Conservation (phyloP, 495 filamentous ascomycete genomes). For the Tuber brumale region DNA sequence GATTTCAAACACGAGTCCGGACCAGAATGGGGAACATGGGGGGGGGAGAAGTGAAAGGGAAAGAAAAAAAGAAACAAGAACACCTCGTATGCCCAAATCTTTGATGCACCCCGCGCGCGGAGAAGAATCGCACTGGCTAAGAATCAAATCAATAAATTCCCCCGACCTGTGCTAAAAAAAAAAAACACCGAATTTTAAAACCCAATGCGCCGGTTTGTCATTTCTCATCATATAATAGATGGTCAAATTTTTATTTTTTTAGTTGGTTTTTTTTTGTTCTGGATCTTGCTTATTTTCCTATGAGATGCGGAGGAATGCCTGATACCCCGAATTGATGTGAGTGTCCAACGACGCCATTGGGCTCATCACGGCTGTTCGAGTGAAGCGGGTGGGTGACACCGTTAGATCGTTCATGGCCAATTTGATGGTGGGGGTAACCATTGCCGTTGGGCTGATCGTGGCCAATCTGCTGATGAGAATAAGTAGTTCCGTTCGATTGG, state of each 20-base stretch:
- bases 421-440: constrained; percentile 7
- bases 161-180: constrained; percentile 35
- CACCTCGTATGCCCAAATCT: constrained; percentile 30
- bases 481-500: neutral
- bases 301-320: constrained; percentile 2
- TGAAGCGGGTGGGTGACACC: constrained; percentile 3
- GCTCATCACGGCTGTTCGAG: neutral
- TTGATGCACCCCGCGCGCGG: constrained; percentile 32
- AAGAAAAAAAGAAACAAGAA: constrained; percentile 31
- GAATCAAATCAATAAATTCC: constrained; percentile 35
- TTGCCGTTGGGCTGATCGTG: constrained; percentile 2
- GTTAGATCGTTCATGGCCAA: neutral
- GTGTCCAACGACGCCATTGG: neutral
- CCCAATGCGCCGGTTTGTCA: constrained; percentile 39
- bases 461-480: constrained; percentile 4
- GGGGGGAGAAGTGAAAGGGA: constrained; percentile 6
- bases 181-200: constrained; percentile 41
- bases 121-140: constrained; percentile 32
- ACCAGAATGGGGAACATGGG: constrained; percentile 8
- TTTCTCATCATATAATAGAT: constrained; percentile 35
- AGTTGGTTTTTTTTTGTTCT: neutral
- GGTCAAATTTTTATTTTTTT: constrained; percentile 5
- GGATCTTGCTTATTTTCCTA: constrained; percentile 2
- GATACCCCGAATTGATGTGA: constrained; percentile 1
- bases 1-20: constrained; percentile 7